Evolutionary conservation across 2,329 filamentous ascomycete species (phyloP).

Genomic region (Neofusicoccum ribis): DNA sequence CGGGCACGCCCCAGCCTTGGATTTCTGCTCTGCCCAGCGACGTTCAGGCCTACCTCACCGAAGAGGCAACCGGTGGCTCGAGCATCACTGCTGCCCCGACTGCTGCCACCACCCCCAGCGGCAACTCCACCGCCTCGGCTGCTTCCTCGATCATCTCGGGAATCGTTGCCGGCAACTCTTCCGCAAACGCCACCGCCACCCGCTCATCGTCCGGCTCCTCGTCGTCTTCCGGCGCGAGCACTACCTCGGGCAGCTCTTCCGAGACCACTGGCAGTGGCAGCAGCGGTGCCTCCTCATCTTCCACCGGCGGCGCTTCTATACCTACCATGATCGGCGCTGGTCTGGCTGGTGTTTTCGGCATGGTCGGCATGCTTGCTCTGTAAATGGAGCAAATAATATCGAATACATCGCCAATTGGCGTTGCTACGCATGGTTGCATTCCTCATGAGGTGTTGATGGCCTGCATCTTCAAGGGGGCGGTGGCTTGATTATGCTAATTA

Average conservation of each 20-base stretch:
- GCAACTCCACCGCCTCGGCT: constrained; percentile 24
- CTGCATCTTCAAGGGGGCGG: background rate
- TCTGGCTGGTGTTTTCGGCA: constrained; percentile 41
- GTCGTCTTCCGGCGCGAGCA: constrained; percentile 30
- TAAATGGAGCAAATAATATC: constrained; percentile 25
- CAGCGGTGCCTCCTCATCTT: constrained; percentile 24
- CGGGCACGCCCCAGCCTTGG: constrained; percentile 47
- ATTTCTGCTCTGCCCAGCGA: constrained; percentile 47
- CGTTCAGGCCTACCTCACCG: constrained; percentile 44
- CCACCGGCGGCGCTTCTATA: constrained; percentile 32
- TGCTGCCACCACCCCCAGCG: constrained; percentile 22
- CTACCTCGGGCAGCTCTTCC: constrained; percentile 16
- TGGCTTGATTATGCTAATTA: background rate
- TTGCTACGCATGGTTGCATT: background rate
- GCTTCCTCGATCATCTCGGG: constrained; percentile 23
- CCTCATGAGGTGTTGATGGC: background rate
- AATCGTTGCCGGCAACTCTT: constrained; percentile 20
- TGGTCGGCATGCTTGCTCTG: constrained; percentile 46
- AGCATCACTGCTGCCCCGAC: constrained; percentile 8
- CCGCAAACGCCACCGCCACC: constrained; percentile 24
- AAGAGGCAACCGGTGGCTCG: constrained; percentile 12
- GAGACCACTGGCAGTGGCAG: constrained; percentile 21
- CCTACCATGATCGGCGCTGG: constrained; percentile 42
- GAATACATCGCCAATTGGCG: background rate
- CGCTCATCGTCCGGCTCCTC: constrained; percentile 23